phyloP scores from a whole-genome alignment of 2,329 filamentous ascomycete genomes.

The Orbilia quercus region DNA sequence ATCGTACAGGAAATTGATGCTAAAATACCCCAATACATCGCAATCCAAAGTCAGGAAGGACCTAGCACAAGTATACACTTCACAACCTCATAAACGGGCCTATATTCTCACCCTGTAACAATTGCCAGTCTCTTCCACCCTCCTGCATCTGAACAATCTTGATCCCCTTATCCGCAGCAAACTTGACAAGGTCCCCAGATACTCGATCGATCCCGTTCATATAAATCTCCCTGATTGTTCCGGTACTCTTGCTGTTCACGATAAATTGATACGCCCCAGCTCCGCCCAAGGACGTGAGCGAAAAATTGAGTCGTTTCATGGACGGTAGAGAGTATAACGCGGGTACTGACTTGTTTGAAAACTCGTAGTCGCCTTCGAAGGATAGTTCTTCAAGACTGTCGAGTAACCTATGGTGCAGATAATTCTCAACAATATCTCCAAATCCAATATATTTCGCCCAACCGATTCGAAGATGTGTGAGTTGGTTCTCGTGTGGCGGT shows the following conservation, averaged over 20 bases:
- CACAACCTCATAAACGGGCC: slow-evolving; percentile 27
- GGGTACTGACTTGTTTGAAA: slow-evolving; percentile 17
- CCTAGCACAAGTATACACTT: neutral
- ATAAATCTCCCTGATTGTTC: slow-evolving; percentile 28
- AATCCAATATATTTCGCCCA: slow-evolving; percentile 36
- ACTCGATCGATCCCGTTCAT: slow-evolving; percentile 46
- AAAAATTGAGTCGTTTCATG: slow-evolving; percentile 27
- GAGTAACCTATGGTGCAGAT: slow-evolving; percentile 9
- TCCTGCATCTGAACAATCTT: slow-evolving; percentile 36
- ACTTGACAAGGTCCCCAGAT: slow-evolving; percentile 26
- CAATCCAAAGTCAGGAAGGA: no score
- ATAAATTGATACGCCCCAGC: slow-evolving; percentile 35
- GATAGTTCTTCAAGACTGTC: slow-evolving; percentile 28
- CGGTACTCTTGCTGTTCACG: slow-evolving; percentile 31
- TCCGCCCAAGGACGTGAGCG: slow-evolving; percentile 33
- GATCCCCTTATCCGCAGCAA: slow-evolving; percentile 19
- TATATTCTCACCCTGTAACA: slow-evolving; percentile 27
- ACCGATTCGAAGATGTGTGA: slow-evolving; percentile 42
- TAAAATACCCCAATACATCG: no score
- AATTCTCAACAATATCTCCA: slow-evolving; percentile 15
- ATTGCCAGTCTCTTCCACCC: slow-evolving; percentile 33
- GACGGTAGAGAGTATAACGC: slow-evolving; percentile 21
- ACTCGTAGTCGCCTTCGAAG: slow-evolving; percentile 46
- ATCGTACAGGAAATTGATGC: no score
- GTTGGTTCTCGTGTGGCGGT: slow-evolving; percentile 22